Percentiles rank a stretch among this genome's conserved stretches.
These are phyloP conservation scores for Debaryomyces castellii DNA, from an alignment of 805 yeast genomes.

Conservation along the genomic window DNA sequence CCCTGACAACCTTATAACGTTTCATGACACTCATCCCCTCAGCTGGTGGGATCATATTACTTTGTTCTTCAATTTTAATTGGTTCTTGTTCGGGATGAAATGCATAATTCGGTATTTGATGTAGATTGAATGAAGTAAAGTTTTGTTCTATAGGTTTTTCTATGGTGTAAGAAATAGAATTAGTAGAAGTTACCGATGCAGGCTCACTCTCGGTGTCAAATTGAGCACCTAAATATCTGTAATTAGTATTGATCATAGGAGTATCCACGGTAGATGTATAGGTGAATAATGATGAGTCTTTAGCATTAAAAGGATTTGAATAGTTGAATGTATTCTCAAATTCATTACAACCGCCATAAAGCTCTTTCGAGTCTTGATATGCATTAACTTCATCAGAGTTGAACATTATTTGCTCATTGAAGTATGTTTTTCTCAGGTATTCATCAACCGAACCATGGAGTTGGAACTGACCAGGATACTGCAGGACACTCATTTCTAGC, in stretches of 20 bases:
- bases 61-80: background rate
- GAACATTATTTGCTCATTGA: background rate
- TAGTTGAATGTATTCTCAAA: background rate
- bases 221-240: background rate
- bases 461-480: background rate
- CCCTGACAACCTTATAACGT: slow-evolving; percentile 50
- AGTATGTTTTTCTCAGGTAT: background rate
- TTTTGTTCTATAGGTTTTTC: background rate
- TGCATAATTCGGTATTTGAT: background rate
- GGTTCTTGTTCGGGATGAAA: background rate
- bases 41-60: background rate
- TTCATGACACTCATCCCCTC: slow-evolving; percentile 4
- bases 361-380: background rate
- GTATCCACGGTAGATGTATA: slow-evolving; percentile 1
- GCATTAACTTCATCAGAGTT: background rate
- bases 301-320: background rate
- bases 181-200: background rate
- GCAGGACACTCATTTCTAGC: background rate
- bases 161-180: background rate
- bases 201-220: background rate
- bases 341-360: background rate
- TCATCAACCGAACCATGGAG: background rate
- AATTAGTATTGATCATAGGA: background rate
- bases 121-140: background rate
- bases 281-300: slow-evolving; percentile 5